Percentiles rank a stretch among this genome's conserved stretches.
Evolutionary conservation across 257 asterid genomes (phyloP).

Genomic region (Mentha longifolia): DNA sequence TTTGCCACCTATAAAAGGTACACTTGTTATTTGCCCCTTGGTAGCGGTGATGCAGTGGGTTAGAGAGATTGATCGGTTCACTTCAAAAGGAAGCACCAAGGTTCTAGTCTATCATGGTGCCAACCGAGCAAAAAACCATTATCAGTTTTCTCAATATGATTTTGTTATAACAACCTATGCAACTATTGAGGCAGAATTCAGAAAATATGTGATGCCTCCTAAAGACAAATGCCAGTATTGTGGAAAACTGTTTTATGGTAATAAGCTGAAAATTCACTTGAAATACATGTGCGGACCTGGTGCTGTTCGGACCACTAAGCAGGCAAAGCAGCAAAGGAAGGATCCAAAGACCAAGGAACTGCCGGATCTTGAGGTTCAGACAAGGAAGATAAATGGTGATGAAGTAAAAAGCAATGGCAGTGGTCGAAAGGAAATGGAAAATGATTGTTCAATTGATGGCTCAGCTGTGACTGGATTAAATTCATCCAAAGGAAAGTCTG

Average conservation of each 20-base stretch:
- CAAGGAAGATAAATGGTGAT: constrained; percentile 31
- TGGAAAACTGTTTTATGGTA: constrained; percentile 59
- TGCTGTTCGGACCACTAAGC: constrained; percentile 75
- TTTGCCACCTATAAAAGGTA: constrained; percentile 67
- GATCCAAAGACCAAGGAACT: constrained; percentile 40
- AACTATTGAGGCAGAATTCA: constrained; percentile 80
- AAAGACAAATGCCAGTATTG: constrained; percentile 78
- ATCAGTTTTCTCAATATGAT: constrained; percentile 72
- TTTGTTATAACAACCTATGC: constrained; percentile 93
- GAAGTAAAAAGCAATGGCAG: constrained; percentile 35
- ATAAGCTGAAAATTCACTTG: constrained; percentile 67
- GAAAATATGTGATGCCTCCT: constrained; percentile 86
- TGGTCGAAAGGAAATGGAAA: constrained; percentile 41
- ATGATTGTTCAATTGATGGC: constrained; percentile 39
- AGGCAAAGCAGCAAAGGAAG: constrained; percentile 83
- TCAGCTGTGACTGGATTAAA: constrained; percentile 38
- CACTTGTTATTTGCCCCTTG: constrained; percentile 93
- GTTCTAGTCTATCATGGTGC: constrained; percentile 90
- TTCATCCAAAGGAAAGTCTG: constrained; percentile 51
- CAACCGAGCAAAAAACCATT: constrained; percentile 60
- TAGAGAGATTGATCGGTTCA: constrained; percentile 82
- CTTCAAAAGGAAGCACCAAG: constrained; percentile 75
- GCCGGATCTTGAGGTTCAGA: constrained; percentile 39
- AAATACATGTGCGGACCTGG: constrained; percentile 79
- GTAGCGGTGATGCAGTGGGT: constrained; percentile 94